Evolutionary conservation across 371 early-diverging fungal species (phyloP), one percentile per base, ranked within the genome.

Genomic region (Mortierella sp.): DNA sequence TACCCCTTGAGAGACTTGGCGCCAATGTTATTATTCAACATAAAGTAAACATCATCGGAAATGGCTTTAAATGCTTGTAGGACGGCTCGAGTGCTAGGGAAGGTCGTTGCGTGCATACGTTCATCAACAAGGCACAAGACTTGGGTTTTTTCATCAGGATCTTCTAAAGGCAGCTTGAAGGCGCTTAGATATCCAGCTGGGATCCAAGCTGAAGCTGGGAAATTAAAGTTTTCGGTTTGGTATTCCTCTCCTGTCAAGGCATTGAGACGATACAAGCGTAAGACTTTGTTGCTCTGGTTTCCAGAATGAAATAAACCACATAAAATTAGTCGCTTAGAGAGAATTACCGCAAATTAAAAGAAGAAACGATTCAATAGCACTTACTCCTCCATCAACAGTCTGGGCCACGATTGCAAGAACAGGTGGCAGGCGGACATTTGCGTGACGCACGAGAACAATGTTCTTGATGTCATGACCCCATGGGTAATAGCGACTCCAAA

Each of bases 371-470:
- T 17, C 51, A 4, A 12, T 15, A 17, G 9, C 22, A 70, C 70
- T 71, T 68, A 83, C 75, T 2, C 83, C 75, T 2, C 86, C 83
- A 57, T 85, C 82, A 31, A 83, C 74, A 28, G 76, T 80, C 17
- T 88, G 74, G 23, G 72, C 90, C 45, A 91, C 76, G 22, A 88
- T 86, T 19, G 91, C 95, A 28, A 96, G 82, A 19, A 95, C 70
- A 17, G 97, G 94, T 2, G 95, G 94, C 35, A 90, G 85, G 55
- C 92, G 91, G 35, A 93, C 92, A 37, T 88, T 84, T 15, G 91
- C 85, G 19, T 85, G 75, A 15, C 96, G 89, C 7, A 95, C 89
- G 17, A 90, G 75, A 56, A 90, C 73, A 2, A 95, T 23, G 34
- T 90, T 77, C 9, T 83, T 75, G 57, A 92, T 87, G 0, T 85